A percentile compares a stretch with the other conserved stretches of the same genome.
Evolutionary conservation across 306 rosid genomes (phyloP).

Genomic region (Dalbergia cultrata): DNA sequence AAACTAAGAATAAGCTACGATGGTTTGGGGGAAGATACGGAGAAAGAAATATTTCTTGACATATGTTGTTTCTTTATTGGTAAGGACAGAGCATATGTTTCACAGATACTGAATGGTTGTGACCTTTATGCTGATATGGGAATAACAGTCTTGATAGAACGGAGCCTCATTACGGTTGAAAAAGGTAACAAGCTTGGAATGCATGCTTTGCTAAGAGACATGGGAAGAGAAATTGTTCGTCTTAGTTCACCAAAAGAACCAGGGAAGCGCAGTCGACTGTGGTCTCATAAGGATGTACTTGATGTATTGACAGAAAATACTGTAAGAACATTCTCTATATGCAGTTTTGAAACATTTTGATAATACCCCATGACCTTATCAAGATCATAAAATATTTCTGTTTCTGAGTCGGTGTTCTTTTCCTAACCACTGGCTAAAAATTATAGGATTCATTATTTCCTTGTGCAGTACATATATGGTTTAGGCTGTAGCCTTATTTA

Average conservation of each 20-base stretch:
- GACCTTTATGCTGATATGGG: conserved; percentile 47
- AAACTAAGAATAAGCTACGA: conserved; percentile 39
- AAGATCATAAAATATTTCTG: background rate
- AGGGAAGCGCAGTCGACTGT: conserved; percentile 40
- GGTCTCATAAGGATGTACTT: conserved; percentile 27
- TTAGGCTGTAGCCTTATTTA: background rate
- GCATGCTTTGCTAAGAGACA: conserved; percentile 49
- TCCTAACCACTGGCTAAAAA: background rate
- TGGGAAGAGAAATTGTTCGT: conserved; percentile 56
- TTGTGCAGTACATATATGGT: background rate
- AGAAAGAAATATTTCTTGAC: conserved; percentile 54
- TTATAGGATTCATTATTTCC: no score
- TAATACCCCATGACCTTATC: background rate
- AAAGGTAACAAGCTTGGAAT: conserved; percentile 35
- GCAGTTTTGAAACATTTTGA: background rate
- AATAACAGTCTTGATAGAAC: conserved; percentile 38
- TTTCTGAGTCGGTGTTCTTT: background rate
- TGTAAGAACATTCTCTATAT: conserved; percentile 24
- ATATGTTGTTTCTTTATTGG: conserved; percentile 57
- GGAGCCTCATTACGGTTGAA: conserved; percentile 46
- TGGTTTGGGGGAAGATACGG: conserved; percentile 9
- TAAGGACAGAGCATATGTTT: conserved; percentile 29
- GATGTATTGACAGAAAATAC: conserved; percentile 25
- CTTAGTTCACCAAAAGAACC: conserved; percentile 5
- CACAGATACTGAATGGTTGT: conserved; percentile 44